These are phyloP conservation scores for Proliferodiscus dingleyae DNA, from an alignment of 2,329 filamentous ascomycete genomes.

Conservation along the genomic window DNA sequence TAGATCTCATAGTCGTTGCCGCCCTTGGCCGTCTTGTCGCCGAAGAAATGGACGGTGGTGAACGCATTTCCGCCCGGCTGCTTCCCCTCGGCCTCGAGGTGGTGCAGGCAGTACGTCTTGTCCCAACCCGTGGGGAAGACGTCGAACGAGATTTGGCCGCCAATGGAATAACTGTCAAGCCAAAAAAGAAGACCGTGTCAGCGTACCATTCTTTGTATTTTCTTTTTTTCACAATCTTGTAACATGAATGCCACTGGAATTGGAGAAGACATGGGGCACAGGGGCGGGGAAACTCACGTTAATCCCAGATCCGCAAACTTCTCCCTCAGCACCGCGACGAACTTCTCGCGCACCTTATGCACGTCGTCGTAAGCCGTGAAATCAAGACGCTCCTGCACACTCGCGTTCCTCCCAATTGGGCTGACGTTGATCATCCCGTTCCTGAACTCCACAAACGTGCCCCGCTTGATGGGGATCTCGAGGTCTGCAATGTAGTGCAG, in stretches of 20 bases:
- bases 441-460: conserved; percentile 82
- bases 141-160: conserved; percentile 97
- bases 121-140: conserved; percentile 97
- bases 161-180: conserved; percentile 86
- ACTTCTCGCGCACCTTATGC: conserved; percentile 68
- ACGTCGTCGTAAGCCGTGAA: conserved; percentile 78
- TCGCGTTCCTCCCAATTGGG: conserved; percentile 83
- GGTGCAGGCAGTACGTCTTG: conserved; percentile 92
- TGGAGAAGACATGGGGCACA: no score
- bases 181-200: no score
- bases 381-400: conserved; percentile 70
- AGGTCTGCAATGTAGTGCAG: conserved; percentile 81
- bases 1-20: conserved; percentile 98
- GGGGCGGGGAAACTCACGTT: conserved; percentile 58
- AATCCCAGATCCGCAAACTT: conserved; percentile 79
- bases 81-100: conserved; percentile 76
- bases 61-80: conserved; percentile 68
- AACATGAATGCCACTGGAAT: no score
- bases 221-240: no score
- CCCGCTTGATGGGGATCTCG: conserved; percentile 76
- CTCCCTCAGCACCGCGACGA: conserved; percentile 73
- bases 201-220: no score
- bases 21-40: conserved; percentile 86
- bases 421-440: conserved; percentile 89
- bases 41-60: conserved; percentile 93